These are phyloP conservation scores for Gracilariopsis chorda DNA, from an alignment of 23 red algal species.

Conservation along the genomic window DNA sequence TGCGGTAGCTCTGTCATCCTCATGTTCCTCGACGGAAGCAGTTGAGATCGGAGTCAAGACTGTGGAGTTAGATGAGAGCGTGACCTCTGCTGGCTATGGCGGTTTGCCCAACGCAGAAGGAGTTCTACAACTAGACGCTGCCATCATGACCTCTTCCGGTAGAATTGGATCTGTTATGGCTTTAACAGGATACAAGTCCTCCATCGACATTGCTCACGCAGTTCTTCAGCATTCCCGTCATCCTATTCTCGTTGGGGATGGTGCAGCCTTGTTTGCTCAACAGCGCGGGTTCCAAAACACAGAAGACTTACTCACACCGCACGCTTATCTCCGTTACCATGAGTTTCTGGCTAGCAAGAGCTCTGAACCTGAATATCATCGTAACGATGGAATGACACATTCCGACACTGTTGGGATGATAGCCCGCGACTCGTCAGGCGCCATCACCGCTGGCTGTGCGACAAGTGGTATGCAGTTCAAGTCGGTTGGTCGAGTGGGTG, in stretches of 20 bases:
- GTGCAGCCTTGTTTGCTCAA: constrained; percentile 70
- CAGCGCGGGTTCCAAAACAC: constrained; percentile 18
- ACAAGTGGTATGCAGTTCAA: constrained; percentile 89
- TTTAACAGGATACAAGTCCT: constrained; percentile 47
- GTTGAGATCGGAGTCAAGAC: constrained; percentile 56
- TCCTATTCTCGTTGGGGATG: constrained; percentile 64
- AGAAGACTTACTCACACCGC: neutral
- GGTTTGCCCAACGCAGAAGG: constrained; percentile 79
- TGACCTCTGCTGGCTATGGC: constrained; percentile 89
- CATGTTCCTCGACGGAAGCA: constrained; percentile 29
- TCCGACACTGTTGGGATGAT: constrained; percentile 95
- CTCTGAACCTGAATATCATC: neutral
- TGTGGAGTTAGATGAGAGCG: constrained; percentile 69
- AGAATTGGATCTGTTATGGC: constrained; percentile 74
- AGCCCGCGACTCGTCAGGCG: constrained; percentile 17
- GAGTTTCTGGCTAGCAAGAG: constrained; percentile 13
- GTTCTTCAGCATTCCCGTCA: constrained; percentile 52
- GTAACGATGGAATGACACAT: constrained; percentile 31
- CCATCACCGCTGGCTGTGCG: constrained; percentile 73
- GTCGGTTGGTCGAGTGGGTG: constrained; percentile 74
- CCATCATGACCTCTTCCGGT: constrained; percentile 50
- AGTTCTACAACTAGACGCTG: constrained; percentile 83
- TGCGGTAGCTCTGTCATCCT: neutral
- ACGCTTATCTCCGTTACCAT: neutral
- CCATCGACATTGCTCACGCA: constrained; percentile 64